phyloP scores from a whole-genome alignment of 495 filamentous ascomycete species.

The Penicillium flavigenum region DNA sequence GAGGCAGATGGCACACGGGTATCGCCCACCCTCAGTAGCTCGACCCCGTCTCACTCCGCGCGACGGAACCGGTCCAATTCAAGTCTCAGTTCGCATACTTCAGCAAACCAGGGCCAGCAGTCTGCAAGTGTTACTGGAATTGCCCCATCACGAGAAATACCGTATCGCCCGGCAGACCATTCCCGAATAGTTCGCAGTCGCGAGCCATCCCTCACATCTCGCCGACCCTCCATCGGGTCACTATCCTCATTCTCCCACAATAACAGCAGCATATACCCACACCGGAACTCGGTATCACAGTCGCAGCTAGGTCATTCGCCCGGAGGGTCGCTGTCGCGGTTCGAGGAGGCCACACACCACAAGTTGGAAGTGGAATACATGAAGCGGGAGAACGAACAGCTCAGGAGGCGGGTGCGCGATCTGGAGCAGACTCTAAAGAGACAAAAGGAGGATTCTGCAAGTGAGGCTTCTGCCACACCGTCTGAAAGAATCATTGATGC shows the following conservation, averaged over 20 bases:
- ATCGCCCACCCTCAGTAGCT: slow-evolving; percentile 50
- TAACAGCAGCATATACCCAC: slow-evolving; percentile 31
- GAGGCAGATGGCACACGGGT: slow-evolving; percentile 48
- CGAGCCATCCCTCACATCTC: slow-evolving; percentile 44
- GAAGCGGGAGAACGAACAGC: slow-evolving; percentile 76
- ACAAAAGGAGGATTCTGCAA: slow-evolving; percentile 16
- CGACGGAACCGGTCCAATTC: slow-evolving; percentile 66
- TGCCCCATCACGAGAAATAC: slow-evolving; percentile 46
- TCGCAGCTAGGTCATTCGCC: slow-evolving; percentile 29
- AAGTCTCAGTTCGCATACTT: slow-evolving; percentile 54
- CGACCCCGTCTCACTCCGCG: slow-evolving; percentile 55
- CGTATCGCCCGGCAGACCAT: slow-evolving; percentile 28
- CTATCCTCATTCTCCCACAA: slow-evolving; percentile 34
- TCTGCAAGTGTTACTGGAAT: slow-evolving; percentile 48
- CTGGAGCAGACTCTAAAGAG: slow-evolving; percentile 54
- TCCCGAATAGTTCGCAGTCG: slow-evolving; percentile 37
- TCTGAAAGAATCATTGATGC: background rate
- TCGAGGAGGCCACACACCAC: slow-evolving; percentile 70
- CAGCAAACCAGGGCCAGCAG: slow-evolving; percentile 46
- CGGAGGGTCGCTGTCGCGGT: slow-evolving; percentile 39
- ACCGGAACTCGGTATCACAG: slow-evolving; percentile 34
- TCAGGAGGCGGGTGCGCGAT: slow-evolving; percentile 71
- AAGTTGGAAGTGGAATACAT: slow-evolving; percentile 69
- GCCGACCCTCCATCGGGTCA: slow-evolving; percentile 42
- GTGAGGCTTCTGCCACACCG: background rate